phyloP scores from a whole-genome alignment of 2,329 filamentous ascomycete genomes.

The Lecanicillium sp. region DNA sequence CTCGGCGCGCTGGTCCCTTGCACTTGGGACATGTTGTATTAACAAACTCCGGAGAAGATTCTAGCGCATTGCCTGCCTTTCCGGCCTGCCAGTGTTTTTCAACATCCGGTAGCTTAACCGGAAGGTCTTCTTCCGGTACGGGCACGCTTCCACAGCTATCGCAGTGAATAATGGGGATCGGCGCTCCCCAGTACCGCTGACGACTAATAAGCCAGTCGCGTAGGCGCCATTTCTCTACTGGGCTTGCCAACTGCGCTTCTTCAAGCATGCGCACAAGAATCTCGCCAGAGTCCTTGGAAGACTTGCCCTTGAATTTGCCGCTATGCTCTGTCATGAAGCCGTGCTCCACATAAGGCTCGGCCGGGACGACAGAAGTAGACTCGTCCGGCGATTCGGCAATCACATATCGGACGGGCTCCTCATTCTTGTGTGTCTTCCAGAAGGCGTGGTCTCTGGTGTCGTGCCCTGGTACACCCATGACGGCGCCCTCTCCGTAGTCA shows the following conservation, averaged over 20 bases:
- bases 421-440: constrained; percentile 64
- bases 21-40: constrained; percentile 73
- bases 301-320: constrained; percentile 57
- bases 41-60: constrained; percentile 65
- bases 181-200: constrained; percentile 89
- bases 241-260: constrained; percentile 50
- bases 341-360: constrained; percentile 55
- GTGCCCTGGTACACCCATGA: constrained; percentile 89
- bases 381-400: constrained; percentile 48
- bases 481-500: constrained; percentile 79
- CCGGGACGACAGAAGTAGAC: constrained; percentile 34
- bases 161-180: constrained; percentile 86
- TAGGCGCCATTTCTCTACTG: constrained; percentile 70
- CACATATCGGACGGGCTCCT: constrained; percentile 57
- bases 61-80: constrained; percentile 71
- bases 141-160: constrained; percentile 68
- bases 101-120: constrained; percentile 67
- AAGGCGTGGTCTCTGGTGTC: constrained; percentile 74
- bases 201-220: constrained; percentile 87
- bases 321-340: constrained; percentile 64
- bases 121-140: constrained; percentile 69
- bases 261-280: constrained; percentile 54
- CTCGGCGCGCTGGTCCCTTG: constrained; percentile 61
- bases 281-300: constrained; percentile 56
- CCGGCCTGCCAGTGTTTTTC: constrained; percentile 62